A percentile compares a stretch with the other conserved stretches of the same genome.
Evolutionary conservation across 345 rosid genomes (phyloP).

Genomic region (Melaleuca quinquenervia): DNA sequence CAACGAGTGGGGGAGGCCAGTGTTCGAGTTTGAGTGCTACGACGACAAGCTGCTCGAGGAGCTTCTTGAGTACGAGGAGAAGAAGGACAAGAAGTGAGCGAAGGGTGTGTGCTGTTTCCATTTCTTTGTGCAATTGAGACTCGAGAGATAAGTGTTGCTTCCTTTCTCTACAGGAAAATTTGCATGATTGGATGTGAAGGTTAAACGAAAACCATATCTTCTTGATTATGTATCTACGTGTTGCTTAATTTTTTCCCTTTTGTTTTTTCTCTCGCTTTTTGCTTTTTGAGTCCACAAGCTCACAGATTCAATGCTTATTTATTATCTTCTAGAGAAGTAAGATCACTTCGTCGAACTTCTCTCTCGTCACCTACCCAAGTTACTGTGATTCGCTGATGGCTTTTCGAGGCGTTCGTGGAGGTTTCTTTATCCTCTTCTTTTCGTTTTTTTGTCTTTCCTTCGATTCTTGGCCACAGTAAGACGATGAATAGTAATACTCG

Average conservation of each 20-base stretch:
- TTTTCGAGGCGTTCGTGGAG: background rate
- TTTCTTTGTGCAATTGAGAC: background rate
- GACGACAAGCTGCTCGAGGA: constrained; percentile 76
- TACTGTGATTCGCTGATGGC: background rate
- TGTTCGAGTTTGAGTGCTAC: constrained; percentile 66
- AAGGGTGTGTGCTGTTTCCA: background rate
- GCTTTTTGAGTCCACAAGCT: background rate
- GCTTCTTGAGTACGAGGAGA: constrained; percentile 59
- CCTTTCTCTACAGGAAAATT: background rate
- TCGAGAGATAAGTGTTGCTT: background rate
- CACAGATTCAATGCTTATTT: background rate
- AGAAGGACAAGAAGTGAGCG: constrained; percentile 14
- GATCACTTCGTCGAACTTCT: background rate
- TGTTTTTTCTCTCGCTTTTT: background rate
- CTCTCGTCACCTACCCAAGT: background rate
- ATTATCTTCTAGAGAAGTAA: background rate
- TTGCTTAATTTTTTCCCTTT: background rate
- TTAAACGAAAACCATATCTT: background rate
- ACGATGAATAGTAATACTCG: no score
- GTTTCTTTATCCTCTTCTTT: background rate
- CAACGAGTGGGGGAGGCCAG: constrained; percentile 14
- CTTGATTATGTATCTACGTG: background rate
- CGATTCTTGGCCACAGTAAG: background rate
- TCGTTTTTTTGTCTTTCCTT: background rate
- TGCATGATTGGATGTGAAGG: background rate